phyloP scores from a whole-genome alignment of 75 land plant genomes.

The Isoetes taiwanensis region DNA sequence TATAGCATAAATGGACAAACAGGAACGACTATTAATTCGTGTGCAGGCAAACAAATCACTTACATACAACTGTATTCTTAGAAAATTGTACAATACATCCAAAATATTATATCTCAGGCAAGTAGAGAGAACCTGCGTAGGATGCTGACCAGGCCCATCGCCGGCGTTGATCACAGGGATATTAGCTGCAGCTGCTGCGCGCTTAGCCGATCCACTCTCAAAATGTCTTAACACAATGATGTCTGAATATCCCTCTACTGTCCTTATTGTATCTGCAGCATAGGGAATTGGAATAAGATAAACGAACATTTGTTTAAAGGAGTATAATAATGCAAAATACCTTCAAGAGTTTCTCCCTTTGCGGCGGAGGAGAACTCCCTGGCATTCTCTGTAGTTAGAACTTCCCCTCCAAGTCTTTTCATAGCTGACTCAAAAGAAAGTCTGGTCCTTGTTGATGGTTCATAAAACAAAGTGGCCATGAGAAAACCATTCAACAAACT shows the following conservation, averaged over 20 bases:
- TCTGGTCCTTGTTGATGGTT: constrained; percentile 93
- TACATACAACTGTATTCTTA: too few species aligned
- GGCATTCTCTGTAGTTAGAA: constrained; percentile 92
- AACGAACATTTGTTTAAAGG: not conserved
- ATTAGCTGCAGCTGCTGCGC: constrained; percentile 75
- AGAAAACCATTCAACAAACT: constrained; percentile 60
- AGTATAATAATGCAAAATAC: constrained; percentile 10
- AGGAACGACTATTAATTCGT: too few species aligned
- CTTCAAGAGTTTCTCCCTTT: constrained; percentile 98
- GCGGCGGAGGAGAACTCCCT: constrained; percentile 93
- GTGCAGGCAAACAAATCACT: too few species aligned
- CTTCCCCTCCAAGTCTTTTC: constrained; percentile 92
- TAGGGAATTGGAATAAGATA: too few species aligned
- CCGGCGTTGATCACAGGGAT: constrained; percentile 97
- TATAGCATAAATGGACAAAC: too few species aligned
- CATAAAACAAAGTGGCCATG: constrained; percentile 94
- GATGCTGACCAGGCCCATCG: constrained; percentile 98
- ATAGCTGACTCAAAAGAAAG: constrained; percentile 97
- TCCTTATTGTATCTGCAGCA: constrained; percentile 76
- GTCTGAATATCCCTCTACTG: constrained; percentile 92
- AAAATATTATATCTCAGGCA: too few species aligned
- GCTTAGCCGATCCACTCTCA: constrained; percentile 90
- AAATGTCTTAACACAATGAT: constrained; percentile 94
- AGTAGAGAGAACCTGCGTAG: constrained; percentile 71
- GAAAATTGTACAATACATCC: too few species aligned